phyloP scores from a whole-genome alignment of 768 basidiomycete species.

The Austroboletus eburneus region DNA sequence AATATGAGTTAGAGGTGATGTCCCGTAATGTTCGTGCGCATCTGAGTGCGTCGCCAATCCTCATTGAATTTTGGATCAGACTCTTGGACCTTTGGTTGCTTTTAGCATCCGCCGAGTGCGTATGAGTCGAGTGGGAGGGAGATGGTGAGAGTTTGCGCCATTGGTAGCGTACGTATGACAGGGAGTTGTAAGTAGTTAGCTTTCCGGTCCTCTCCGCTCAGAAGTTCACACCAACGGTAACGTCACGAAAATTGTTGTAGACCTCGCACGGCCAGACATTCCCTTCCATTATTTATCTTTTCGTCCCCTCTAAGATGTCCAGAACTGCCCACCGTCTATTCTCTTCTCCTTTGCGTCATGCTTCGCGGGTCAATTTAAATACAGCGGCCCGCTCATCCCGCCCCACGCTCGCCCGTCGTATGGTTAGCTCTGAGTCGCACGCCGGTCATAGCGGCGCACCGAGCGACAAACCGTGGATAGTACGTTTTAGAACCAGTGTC shows the following conservation, averaged over 20 bases:
- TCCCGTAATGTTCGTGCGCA: neutral
- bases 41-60: neutral
- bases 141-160: no score
- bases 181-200: neutral
- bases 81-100: neutral
- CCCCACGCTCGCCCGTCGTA: conserved; percentile 18
- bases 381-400: conserved; percentile 13
- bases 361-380: conserved; percentile 5
- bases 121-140: no score
- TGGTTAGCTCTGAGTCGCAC: conserved; percentile 26
- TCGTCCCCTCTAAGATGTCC: conserved; percentile 14
- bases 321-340: conserved; percentile 18
- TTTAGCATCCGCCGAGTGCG: neutral
- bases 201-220: conserved; percentile 26
- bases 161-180: neutral
- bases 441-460: conserved; percentile 13
- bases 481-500: conserved; percentile 8
- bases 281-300: conserved; percentile 12
- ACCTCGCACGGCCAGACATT: conserved; percentile 8
- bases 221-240: conserved; percentile 26
- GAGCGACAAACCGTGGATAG: conserved; percentile 29
- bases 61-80: neutral
- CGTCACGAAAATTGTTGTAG: conserved; percentile 25
- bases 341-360: conserved; percentile 14
- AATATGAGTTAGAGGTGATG: conserved; percentile 7